These are phyloP conservation scores for Saccharomyces hybrid DNA, from an alignment of 1,139 yeast genomes.

Conservation along the genomic window DNA sequence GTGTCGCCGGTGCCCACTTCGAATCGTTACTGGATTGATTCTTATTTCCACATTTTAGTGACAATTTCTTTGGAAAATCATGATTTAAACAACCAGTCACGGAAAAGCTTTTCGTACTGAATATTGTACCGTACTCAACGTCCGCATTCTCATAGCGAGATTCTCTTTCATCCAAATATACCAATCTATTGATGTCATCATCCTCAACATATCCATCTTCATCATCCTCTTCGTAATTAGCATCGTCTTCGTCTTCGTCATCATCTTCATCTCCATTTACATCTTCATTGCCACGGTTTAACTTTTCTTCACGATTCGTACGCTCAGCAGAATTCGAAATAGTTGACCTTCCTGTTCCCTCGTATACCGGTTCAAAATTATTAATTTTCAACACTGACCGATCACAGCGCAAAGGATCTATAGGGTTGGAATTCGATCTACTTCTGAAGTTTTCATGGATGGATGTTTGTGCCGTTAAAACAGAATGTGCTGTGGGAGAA, in stretches of 20 bases:
- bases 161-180: neutral
- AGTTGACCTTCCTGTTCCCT: slow-evolving; percentile 6
- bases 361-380: slow-evolving; percentile 1
- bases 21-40: slow-evolving; percentile 8
- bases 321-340: slow-evolving; percentile 3
- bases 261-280: slow-evolving; percentile 3
- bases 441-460: slow-evolving; percentile 5
- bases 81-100: neutral
- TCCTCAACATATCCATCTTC: neutral
- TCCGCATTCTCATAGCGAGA: neutral
- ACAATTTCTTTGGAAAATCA: neutral
- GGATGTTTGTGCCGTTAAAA: neutral
- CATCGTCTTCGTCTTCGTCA: slow-evolving; percentile 6
- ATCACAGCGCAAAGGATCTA: slow-evolving; percentile 9
- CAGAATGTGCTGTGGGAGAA: neutral
- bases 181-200: neutral
- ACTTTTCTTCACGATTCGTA: neutral
- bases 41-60: neutral
- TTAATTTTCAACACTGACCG: slow-evolving; percentile 3
- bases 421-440: neutral
- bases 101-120: neutral
- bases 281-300: slow-evolving; percentile 4
- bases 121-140: neutral
- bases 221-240: neutral
- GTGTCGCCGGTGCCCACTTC: slow-evolving; percentile 46